Evolutionary conservation across 306 rosid genomes (phyloP), one percentile per base, ranked within the genome.

Genomic region (Abrus pulchellus): DNA sequence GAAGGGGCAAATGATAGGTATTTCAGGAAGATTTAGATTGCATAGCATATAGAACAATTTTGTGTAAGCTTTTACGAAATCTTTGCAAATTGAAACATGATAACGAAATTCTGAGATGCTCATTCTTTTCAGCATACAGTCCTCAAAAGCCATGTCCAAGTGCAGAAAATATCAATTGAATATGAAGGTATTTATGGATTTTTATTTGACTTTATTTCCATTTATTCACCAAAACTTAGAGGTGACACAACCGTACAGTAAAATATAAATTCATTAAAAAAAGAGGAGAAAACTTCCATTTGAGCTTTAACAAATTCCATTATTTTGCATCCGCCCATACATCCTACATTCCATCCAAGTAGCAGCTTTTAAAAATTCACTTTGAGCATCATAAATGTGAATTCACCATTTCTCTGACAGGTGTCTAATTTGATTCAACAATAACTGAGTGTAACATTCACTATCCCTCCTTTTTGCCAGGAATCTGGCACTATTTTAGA

Each of bases 11-110:
- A 65, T 4, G 3, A 27, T 45, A 44, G 73, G 20, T 41, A 32
- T 8, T 41, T 14, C 9, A 66, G 6, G 36, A 41, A 65, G 52
- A 14, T 32, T n/a, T 7, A 40, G 11, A 40, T 8, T 40, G 13
- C 72, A 41, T 20, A 8, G 52, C 48, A 66, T 66, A 30, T 28
- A 40, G n/a, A 66, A 20, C 34, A 66, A 20, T 40, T 66, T 41
- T 40, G 72, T 20, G 41, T 45, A 66, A 8, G n/a, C 32, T 64
- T 32, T 32, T 5, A 62, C 11, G 64, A 7, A 12, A 6, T 34
- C 28, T 12, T 62, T 34, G 68, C 11, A 63, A 63, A 63, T 63
- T 63, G 68, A 29, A 34, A 63, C n/a, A 34, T 63, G 69, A 38
- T 40, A 63, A 6, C 13, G 48, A 63, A 38, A 38, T 38, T n/a